These are phyloP conservation scores for Globisporangium cylindrosporum DNA, from an alignment of 352 stramenopile genomes.

Conservation along the genomic window DNA sequence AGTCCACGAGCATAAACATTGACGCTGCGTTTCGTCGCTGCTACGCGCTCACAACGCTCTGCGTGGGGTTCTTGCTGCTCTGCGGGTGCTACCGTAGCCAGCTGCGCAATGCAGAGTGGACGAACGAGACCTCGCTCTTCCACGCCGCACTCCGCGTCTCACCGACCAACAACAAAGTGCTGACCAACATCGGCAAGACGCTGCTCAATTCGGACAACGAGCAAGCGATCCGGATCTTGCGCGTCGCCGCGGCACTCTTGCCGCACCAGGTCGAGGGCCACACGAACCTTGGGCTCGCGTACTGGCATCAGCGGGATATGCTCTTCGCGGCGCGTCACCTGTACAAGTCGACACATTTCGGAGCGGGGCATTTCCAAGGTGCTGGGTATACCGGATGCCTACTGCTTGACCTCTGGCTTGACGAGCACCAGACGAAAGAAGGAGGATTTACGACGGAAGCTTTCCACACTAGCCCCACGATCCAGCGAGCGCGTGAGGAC, in stretches of 20 bases:
- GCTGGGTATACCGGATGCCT: conserved; percentile 7
- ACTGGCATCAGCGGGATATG: conserved; percentile 17
- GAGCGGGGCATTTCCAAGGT: conserved; percentile 17
- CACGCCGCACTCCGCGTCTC: conserved; percentile 43
- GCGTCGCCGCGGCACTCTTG: conserved; percentile 33
- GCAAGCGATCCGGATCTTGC: conserved; percentile 35
- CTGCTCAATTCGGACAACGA: conserved; percentile 42
- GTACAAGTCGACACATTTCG: conserved; percentile 35
- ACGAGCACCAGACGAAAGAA: conserved; percentile 13
- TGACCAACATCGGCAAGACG: conserved; percentile 71
- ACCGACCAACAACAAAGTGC: conserved; percentile 74
- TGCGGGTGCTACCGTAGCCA: conserved; percentile 39
- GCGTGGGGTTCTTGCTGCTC: conserved; percentile 25
- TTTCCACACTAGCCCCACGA: conserved; percentile 30
- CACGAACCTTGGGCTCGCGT: conserved; percentile 54
- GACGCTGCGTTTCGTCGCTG: conserved; percentile 7
- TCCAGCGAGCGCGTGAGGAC: conserved; percentile 21
- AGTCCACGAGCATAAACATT: background rate
- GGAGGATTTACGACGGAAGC: background rate
- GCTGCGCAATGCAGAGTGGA: conserved; percentile 65
- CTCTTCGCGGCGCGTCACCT: conserved; percentile 54
- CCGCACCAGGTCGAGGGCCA: conserved; percentile 53
- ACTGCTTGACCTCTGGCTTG: conserved; percentile 34
- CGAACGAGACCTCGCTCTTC: conserved; percentile 55
- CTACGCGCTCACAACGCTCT: conserved; percentile 17